phyloP scores from a whole-genome alignment of 441 rosid species.

The Adansonia gregorii region DNA sequence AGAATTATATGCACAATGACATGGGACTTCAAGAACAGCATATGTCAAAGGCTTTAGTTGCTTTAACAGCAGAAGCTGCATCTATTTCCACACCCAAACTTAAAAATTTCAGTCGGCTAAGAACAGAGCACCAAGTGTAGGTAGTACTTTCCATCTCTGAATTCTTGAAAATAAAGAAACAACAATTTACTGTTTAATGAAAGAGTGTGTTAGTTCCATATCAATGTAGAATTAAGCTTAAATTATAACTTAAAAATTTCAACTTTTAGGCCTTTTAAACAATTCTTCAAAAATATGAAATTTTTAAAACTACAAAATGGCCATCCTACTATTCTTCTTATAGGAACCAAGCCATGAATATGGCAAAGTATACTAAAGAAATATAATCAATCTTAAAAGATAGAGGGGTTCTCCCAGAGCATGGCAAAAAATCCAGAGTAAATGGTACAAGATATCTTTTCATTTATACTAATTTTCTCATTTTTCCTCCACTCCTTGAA shows the following conservation, averaged over 20 bases:
- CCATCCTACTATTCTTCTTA: neutral
- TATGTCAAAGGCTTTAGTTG: slow-evolving; percentile 62
- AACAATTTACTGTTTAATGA: slow-evolving; percentile 3
- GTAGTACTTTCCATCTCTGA: slow-evolving; percentile 34
- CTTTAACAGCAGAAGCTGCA: slow-evolving; percentile 50
- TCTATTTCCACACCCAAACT: slow-evolving; percentile 46
- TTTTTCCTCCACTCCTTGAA: slow-evolving; percentile 22
- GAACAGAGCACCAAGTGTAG: slow-evolving; percentile 69
- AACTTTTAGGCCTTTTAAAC: neutral
- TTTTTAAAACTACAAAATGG: slow-evolving; percentile 2
- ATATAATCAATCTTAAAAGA: neutral
- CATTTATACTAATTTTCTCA: slow-evolving; percentile 24
- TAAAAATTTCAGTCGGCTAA: slow-evolving; percentile 44
- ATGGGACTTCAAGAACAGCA: slow-evolving; percentile 54
- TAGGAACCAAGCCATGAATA: neutral
- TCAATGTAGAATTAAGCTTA: slow-evolving; percentile 28
- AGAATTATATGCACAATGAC: slow-evolving; percentile 51
- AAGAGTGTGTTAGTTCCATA: slow-evolving; percentile 14
- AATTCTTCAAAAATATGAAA: neutral
- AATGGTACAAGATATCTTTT: neutral
- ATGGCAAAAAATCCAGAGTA: slow-evolving; percentile 11
- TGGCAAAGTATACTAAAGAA: neutral
- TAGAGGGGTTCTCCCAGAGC: neutral
- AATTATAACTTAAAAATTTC: neutral
- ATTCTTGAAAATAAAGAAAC: slow-evolving; percentile 9